Evolutionary conservation across 495 filamentous ascomycete species (phyloP), one percentile per base, ranked within the genome.

Genomic region (Xylaria telfairii): DNA sequence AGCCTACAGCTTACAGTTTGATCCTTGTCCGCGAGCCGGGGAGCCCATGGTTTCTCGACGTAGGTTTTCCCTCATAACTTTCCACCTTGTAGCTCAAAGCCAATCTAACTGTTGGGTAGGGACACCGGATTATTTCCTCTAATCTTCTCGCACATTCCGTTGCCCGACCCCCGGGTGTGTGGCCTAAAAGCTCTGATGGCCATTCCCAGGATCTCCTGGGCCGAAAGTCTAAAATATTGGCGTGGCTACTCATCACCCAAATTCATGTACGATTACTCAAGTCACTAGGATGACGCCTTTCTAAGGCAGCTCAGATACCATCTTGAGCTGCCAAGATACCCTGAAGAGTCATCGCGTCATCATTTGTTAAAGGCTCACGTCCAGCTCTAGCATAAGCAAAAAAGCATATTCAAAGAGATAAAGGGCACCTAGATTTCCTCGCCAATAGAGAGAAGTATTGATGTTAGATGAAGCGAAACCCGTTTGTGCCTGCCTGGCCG

Each of bases 41-140:
- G 96, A 99, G 80, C 96, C 96, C 17, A 98, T 98, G 96, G 96
- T 99, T 75, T 98, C 96, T 73, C 91, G 96, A 83, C 90, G 93
- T 90, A 85, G 81, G 87, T 79, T 63, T 49, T 30, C 32, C 46
- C 24, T 69, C 37, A 65, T 46, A 21, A 39, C 60, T 47, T 63
- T 37, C 49, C 37, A 42, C 37, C 67, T 75, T 75, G 54, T 68
- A 12, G n/a, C 63, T 66, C 63, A 62, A 70, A 51, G 17, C 39
- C 67, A 46, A 42, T 42, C 71, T 76, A 21, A 78, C 41, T 26
- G 51, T 63, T 59, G 42, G n/a, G 61, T 71, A 90, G 88, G 91
- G 73, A 98, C 95, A 74, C 95, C 95, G 32, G 95, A 98, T 80
- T 98, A 98, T 85, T 98, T 98, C 92, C 90, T 98, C 78, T 98